Base-by-base conservation (phyloP, 2,329 filamentous ascomycete genomes). In the Bretziella fagacearum region DNA sequence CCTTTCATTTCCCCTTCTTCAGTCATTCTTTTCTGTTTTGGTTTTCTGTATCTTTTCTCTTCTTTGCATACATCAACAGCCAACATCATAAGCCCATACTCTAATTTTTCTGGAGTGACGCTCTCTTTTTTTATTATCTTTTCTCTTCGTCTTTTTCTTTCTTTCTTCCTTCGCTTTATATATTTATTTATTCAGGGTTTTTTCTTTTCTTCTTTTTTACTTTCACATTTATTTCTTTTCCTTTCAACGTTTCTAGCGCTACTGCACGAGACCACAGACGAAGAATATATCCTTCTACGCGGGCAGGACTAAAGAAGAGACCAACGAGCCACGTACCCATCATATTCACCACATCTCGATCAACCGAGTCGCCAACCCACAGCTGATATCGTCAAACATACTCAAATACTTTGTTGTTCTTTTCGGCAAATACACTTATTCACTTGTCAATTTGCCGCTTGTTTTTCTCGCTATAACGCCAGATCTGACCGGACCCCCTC, bases 1-100 rank as follows among this genome's bases (percentile, higher is more conserved):
- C 37, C 26, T 46, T 46, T 46, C 23, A 10, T 46, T 37, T 36
- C 30, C 18, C 10, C 22, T 13, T 46, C 23, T 39, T 39, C 44
- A n/a, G 40, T 29, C 33, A 46, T 27, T 29, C n/a, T 11, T 22
- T 39, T 39, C 17, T 22, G n/a, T 20, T 3, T 30, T 30, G n/a
- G n/a, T 2, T 39, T 39, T 39, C 18, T 37, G 10, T 18, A 32
- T 32, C 13, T 15, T 25, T 27, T 15, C 27, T 23, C 26, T 23
- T 23, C 26, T 22, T 22, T 33, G 23, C 39, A 26, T 33, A n/a
- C 35, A 39, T 22, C 18, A 10, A n/a, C 35, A 39, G 35, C 35
- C 18, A 20, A 39, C 8, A 39, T 22, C 15, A n/a, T 17, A 18
- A 11, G 11, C 6, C 33, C 27, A 30, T n/a, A 5, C n/a, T 30